Conservation (phyloP, 83 land plant genomes). For the Thuja plicata region DNA sequence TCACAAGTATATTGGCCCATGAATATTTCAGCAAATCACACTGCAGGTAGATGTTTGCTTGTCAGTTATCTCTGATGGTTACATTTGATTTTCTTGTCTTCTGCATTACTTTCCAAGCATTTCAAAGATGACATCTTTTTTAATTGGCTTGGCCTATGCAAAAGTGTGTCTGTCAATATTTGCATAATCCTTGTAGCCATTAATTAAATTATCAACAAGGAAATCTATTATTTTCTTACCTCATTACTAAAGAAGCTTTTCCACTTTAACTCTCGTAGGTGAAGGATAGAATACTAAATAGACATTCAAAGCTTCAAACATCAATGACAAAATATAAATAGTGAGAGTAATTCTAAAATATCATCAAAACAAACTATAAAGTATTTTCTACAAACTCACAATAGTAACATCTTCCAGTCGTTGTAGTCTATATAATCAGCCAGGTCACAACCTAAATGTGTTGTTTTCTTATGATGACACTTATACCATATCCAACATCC, state of each 20-base stretch:
- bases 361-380: neutral
- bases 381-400: neutral
- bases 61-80: neutral
- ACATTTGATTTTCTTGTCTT: neutral
- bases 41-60: constrained; percentile 53
- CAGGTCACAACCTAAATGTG: neutral
- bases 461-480: too few relatives aligned
- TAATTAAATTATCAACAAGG: too few relatives aligned
- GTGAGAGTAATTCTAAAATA: neutral
- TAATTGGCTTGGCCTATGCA: too few relatives aligned
- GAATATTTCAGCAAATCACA: constrained; percentile 97
- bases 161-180: too few relatives aligned
- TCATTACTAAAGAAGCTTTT: too few relatives aligned
- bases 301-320: neutral
- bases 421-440: neutral
- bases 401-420: neutral
- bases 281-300: too few relatives aligned
- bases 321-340: neutral
- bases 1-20: constrained; percentile 93
- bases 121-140: neutral
- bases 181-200: too few relatives aligned
- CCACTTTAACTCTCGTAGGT: too few relatives aligned
- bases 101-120: neutral
- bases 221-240: too few relatives aligned
- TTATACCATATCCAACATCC: too few relatives aligned